phyloP scores from a whole-genome alignment of 2,329 filamentous ascomycete species.

The Mollisiaceae sp. region DNA sequence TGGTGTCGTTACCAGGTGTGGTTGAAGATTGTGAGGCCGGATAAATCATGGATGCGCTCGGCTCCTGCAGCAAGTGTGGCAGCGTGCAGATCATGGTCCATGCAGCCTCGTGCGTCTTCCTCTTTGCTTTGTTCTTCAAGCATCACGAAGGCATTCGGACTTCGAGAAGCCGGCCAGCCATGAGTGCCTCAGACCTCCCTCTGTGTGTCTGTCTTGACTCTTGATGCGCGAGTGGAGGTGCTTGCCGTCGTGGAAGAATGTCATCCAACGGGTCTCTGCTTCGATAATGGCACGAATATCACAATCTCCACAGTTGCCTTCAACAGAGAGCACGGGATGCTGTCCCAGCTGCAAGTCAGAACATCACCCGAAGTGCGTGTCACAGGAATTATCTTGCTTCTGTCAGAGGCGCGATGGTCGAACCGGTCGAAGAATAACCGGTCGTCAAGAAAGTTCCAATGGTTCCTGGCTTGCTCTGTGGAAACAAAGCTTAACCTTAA shows the following conservation, averaged over 20 bases:
- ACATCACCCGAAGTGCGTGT: conserved; percentile 1
- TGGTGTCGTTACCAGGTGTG: conserved; percentile 1
- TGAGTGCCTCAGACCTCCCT: not conserved
- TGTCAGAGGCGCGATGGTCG: not conserved
- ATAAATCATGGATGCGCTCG: not conserved
- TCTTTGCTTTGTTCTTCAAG: not conserved
- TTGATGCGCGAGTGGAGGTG: not conserved
- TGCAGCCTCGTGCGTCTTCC: conserved; percentile 6
- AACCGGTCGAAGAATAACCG: not conserved
- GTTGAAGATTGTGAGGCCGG: not conserved
- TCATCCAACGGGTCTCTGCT: not conserved
- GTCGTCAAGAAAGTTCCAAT: not conserved
- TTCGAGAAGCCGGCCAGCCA: conserved; percentile 8
- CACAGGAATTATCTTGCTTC: not conserved
- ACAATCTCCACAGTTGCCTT: not conserved
- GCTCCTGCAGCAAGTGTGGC: not conserved
- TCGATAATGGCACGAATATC: conserved; percentile 5
- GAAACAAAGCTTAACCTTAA: conserved; percentile 16
- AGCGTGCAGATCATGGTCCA: conserved; percentile 10
- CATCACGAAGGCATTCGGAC: conserved; percentile 3
- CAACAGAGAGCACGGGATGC: not conserved
- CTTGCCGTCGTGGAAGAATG: not conserved
- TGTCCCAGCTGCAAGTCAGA: not conserved
- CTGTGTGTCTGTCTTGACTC: not conserved
- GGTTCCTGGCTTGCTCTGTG: not conserved